Percentiles rank a stretch among this genome's conserved stretches.
phyloP scores from a whole-genome alignment of 139 green algal genomes.

The Tetraselmis chui region DNA sequence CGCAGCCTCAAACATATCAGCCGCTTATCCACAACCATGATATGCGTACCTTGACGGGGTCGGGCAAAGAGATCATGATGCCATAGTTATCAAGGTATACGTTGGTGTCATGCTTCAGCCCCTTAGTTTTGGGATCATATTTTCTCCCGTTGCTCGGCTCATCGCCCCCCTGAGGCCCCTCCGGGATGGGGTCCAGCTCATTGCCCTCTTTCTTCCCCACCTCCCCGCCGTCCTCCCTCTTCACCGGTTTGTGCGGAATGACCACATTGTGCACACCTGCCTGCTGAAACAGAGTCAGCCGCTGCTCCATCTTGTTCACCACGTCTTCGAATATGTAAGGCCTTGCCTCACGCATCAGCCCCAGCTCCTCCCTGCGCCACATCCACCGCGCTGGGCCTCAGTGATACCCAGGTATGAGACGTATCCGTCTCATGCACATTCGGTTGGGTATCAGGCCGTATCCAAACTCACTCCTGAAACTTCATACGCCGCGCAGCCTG shows the following conservation, averaged over 20 bases:
- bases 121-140: not conserved
- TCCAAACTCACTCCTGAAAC: not conserved
- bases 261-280: not conserved
- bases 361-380: not conserved
- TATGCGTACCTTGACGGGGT: slow-evolving; percentile 35
- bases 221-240: not conserved
- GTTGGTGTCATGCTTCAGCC: not conserved
- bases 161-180: not conserved
- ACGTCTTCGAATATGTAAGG: not conserved
- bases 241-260: not conserved
- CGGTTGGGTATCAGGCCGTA: not conserved
- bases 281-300: not conserved
- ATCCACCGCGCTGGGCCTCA: not conserved
- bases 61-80: slow-evolving; percentile 31
- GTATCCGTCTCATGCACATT: not conserved
- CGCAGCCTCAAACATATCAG: too few species aligned
- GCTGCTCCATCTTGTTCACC: not conserved
- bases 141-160: not conserved
- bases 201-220: not conserved
- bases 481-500: not conserved
- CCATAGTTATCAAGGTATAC: slow-evolving; percentile 40
- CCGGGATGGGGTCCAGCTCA: not conserved
- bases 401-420: not conserved
- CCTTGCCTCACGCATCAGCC: not conserved
- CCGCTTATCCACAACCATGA: too few species aligned